Conservation (phyloP, 148 eudicot genomes). For the Oxyria digyna region DNA sequence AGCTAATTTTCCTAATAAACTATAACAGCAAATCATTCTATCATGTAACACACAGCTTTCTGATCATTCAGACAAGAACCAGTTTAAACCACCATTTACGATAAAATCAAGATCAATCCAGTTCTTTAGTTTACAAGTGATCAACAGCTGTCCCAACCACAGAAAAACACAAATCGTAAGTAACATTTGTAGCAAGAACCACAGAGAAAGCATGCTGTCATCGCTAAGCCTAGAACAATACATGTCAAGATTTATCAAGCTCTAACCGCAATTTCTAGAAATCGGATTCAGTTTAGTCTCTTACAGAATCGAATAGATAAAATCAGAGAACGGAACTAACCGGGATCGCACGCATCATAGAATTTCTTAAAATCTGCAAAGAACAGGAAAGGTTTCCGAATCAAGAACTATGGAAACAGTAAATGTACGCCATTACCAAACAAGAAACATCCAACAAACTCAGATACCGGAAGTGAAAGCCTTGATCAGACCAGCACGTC, state of each 20-base stretch:
- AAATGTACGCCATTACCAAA: too few relatives aligned
- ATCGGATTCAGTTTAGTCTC: neutral
- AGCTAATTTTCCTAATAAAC: neutral
- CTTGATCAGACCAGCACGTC: conserved; percentile 54
- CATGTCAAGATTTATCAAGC: too few relatives aligned
- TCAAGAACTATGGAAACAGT: too few relatives aligned
- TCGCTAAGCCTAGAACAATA: neutral
- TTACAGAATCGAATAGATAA: neutral
- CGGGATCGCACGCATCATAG: conserved; percentile 41
- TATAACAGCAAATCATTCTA: neutral
- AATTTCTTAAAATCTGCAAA: conserved; percentile 31
- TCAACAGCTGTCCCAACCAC: neutral
- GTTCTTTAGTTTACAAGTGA: neutral
- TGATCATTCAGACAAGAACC: too few relatives aligned
- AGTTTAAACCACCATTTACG: too few relatives aligned
- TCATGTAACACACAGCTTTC: too few relatives aligned
- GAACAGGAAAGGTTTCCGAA: neutral
- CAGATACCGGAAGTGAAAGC: conserved; percentile 49
- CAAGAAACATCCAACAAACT: neutral
- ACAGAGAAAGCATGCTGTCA: neutral
- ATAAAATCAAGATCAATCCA: neutral
- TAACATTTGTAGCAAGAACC: neutral
- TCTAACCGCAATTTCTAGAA: neutral
- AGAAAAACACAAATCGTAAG: neutral
- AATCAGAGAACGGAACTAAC: conserved; percentile 15